phyloP scores from a whole-genome alignment of 2,329 filamentous ascomycete species.

The Erysiphe pulchra region DNA sequence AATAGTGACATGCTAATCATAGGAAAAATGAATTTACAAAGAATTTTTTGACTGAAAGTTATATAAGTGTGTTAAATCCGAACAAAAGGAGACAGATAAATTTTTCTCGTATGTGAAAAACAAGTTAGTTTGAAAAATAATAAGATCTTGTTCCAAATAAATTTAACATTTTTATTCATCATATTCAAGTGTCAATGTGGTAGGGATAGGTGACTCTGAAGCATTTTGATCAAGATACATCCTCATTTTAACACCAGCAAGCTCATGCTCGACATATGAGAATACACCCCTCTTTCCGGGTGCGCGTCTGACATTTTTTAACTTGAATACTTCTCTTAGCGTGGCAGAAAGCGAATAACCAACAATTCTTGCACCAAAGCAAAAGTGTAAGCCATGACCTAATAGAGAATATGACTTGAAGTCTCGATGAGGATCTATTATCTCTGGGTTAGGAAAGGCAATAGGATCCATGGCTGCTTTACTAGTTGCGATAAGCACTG shows the following conservation, averaged over 20 bases:
- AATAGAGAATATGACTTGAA: slow-evolving; percentile 16
- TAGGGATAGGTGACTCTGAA: slow-evolving; percentile 20
- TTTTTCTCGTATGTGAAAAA: too few species aligned
- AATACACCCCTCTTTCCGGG: slow-evolving; percentile 17
- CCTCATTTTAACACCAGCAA: slow-evolving; percentile 22
- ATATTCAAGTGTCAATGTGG: slow-evolving; percentile 18
- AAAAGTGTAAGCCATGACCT: slow-evolving; percentile 17
- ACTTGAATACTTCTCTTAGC: slow-evolving; percentile 19
- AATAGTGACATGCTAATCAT: too few species aligned
- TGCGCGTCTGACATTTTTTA: slow-evolving; percentile 18
- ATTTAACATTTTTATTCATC: slow-evolving; percentile 8
- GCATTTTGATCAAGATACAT: slow-evolving; percentile 22
- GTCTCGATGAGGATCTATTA: slow-evolving; percentile 18
- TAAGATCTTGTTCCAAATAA: not conserved
- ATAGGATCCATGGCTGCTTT: slow-evolving; percentile 17
- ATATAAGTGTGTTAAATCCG: too few species aligned
- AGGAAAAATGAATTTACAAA: too few species aligned
- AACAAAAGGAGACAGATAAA: too few species aligned
- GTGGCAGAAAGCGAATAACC: slow-evolving; percentile 17
- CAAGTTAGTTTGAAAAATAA: too few species aligned
- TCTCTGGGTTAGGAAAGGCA: slow-evolving; percentile 17
- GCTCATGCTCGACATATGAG: slow-evolving; percentile 17
- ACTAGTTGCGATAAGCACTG: slow-evolving; percentile 19
- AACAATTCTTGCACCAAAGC: slow-evolving; percentile 17
- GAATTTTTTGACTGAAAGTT: too few species aligned